Percentiles rank a stretch among this genome's conserved stretches.
Evolutionary conservation across 768 basidiomycete species (phyloP).

Genomic region (Megacollybia marginata): DNA sequence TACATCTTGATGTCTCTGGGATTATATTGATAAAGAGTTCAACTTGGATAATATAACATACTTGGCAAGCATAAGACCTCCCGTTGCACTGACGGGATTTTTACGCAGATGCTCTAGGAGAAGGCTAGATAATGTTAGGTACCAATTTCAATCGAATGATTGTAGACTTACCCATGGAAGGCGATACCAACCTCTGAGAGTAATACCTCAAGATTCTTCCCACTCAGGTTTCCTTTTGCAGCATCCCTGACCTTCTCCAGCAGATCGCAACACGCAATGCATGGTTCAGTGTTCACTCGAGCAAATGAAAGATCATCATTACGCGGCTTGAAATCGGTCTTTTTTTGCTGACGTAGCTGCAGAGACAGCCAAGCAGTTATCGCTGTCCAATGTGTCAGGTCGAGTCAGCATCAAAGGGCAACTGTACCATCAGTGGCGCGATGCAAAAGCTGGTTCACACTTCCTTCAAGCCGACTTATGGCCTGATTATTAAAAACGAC

Average conservation of each 20-base stretch:
- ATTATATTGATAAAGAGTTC: not conserved
- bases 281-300: slow-evolving; percentile 91
- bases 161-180: slow-evolving; percentile 68
- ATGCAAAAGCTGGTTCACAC: slow-evolving; percentile 73
- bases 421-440: slow-evolving; percentile 72
- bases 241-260: slow-evolving; percentile 77
- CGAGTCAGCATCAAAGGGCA: not conserved
- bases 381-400: slow-evolving; percentile 28
- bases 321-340: slow-evolving; percentile 92
- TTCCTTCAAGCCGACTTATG: slow-evolving; percentile 77
- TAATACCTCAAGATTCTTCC: slow-evolving; percentile 90
- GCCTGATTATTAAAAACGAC: slow-evolving; percentile 85
- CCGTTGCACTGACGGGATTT: slow-evolving; percentile 94
- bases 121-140: slow-evolving; percentile 38
- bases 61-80: slow-evolving; percentile 98
- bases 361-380: slow-evolving; percentile 67
- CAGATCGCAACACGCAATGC: slow-evolving; percentile 75
- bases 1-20: slow-evolving; percentile 93
- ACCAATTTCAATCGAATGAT: not conserved
- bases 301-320: slow-evolving; percentile 96
- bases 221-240: slow-evolving; percentile 71
- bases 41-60: slow-evolving; percentile 28
- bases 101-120: slow-evolving; percentile 92
- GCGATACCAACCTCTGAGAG: slow-evolving; percentile 89
- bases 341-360: slow-evolving; percentile 88